A percentile compares a stretch with the other conserved stretches of the same genome.
Evolutionary conservation across 106 monocot genomes (phyloP).

Genomic region (Dioscorea dumetorum): DNA sequence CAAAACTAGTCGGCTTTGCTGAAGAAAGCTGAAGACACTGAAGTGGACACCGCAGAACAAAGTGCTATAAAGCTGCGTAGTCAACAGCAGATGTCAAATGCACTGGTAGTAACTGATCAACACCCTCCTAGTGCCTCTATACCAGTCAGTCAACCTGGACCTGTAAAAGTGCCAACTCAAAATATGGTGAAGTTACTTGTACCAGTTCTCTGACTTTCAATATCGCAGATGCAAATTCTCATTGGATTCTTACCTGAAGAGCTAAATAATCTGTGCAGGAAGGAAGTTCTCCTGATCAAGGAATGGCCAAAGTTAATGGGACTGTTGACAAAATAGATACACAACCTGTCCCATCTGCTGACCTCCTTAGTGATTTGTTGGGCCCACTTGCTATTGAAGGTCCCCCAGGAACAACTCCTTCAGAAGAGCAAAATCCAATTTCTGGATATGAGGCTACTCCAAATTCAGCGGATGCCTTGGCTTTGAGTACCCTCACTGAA

Average conservation of each 20-base stretch:
- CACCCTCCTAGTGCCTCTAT: slow-evolving; percentile 60
- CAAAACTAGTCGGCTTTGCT: slow-evolving; percentile 71
- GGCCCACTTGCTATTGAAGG: slow-evolving; percentile 88
- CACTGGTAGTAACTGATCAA: slow-evolving; percentile 79
- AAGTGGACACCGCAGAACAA: slow-evolving; percentile 95
- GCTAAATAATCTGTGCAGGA: slow-evolving; percentile 49
- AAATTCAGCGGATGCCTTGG: slow-evolving; percentile 50
- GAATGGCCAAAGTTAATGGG: slow-evolving; percentile 46
- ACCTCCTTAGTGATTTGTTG: slow-evolving; percentile 88
- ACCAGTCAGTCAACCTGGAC: slow-evolving; percentile 53
- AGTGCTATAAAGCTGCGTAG: slow-evolving; percentile 89
- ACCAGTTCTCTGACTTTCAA: neutral
- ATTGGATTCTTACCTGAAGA: neutral
- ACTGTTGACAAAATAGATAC: slow-evolving; percentile 37
- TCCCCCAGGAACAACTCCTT: slow-evolving; percentile 34
- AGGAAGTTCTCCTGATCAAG: slow-evolving; percentile 32
- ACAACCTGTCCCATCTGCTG: slow-evolving; percentile 43
- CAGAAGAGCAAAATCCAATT: slow-evolving; percentile 27
- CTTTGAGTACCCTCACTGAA: slow-evolving; percentile 61
- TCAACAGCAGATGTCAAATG: slow-evolving; percentile 92
- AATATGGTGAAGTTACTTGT: slow-evolving; percentile 39
- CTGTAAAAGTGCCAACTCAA: slow-evolving; percentile 70
- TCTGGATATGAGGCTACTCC: slow-evolving; percentile 31
- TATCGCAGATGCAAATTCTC: neutral
- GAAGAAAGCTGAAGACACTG: slow-evolving; percentile 88